Conservation (phyloP, 2,329 filamentous ascomycete genomes). For the Berkeleyomyces basicola region DNA sequence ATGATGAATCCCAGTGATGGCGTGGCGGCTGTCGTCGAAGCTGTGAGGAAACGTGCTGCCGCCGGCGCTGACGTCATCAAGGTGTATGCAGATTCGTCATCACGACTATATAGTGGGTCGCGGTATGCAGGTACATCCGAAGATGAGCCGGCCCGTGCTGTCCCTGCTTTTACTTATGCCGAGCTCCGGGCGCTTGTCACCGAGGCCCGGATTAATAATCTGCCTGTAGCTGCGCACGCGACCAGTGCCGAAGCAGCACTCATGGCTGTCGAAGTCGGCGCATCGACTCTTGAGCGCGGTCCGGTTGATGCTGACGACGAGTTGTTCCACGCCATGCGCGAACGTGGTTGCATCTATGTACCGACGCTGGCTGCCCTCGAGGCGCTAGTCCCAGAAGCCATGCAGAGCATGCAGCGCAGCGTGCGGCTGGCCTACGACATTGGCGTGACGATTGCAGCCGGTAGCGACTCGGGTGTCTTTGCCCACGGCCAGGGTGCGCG, state of each 20-base stretch:
- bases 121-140: conserved; percentile 18
- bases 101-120: conserved; percentile 28
- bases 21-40: conserved; percentile 27
- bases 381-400: conserved; percentile 17
- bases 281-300: conserved; percentile 32
- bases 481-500: conserved; percentile 35
- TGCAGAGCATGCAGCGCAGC: conserved; percentile 22
- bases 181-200: conserved; percentile 34
- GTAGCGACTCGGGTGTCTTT: conserved; percentile 37
- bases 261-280: conserved; percentile 31
- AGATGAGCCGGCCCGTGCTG: conserved; percentile 25
- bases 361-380: conserved; percentile 35
- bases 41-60: conserved; percentile 29
- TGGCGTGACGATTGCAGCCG: conserved; percentile 34
- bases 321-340: conserved; percentile 27
- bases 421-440: conserved; percentile 28
- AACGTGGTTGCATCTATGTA: conserved; percentile 31
- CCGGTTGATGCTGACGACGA: conserved; percentile 22
- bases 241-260: conserved; percentile 26
- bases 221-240: conserved; percentile 29
- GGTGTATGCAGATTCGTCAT: conserved; percentile 34
- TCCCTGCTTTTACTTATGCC: conserved; percentile 29
- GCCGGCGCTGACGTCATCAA: conserved; percentile 35
- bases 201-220: conserved; percentile 26
- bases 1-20: conserved; percentile 29